Base-by-base conservation (phyloP, 352 stramenopile genomes). In the Phytophthora chlamydospora region DNA sequence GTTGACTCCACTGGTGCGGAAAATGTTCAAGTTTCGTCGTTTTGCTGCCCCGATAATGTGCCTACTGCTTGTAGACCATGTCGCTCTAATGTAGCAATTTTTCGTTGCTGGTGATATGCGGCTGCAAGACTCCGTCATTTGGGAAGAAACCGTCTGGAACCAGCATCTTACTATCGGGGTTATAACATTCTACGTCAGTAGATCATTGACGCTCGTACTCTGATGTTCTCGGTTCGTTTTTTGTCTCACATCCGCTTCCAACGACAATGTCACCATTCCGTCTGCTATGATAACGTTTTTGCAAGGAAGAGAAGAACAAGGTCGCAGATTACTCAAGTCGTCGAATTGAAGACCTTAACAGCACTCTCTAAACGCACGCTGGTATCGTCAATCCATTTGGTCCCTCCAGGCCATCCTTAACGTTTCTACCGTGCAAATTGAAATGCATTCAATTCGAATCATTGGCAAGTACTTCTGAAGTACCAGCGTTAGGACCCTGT, bases 211-310 rank as follows among this genome's bases (percentile, higher is more conserved):
- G 0, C 16, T 66, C 6, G 4, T 51, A 5, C 21, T 66, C 5
- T 61, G 58, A 41, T 66, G 50, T 8, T 61, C 35, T 11, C 50
- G 58, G 10, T 43, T 66, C 13, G 2, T 34, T 21, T 59, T 13
- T n/a, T 60, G 51, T 24, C 38, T 49, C 36, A 46, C 6, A 14
- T 57, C 32, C 2, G 48, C 66, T 6, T 57, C 61, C 5, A 41
- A 58, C 10, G 43, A 65, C 36, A 60, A 73, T 34, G 39, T 55
- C 6, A 58, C 41, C 9, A 60, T 75, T 51, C 43, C 6, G 69
- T 75, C 31, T 63, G 36, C 16, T 78, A 70, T 38, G 52, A 75
- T 29, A 75, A 70, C 31, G 62, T 58, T 57, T 60, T 73, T 14
- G 48, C 33, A 16, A 44, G 45, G 13, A 24, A 27, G 21, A 49